phyloP scores from a whole-genome alignment of 345 rosid genomes.

The Theobroma cacao region DNA sequence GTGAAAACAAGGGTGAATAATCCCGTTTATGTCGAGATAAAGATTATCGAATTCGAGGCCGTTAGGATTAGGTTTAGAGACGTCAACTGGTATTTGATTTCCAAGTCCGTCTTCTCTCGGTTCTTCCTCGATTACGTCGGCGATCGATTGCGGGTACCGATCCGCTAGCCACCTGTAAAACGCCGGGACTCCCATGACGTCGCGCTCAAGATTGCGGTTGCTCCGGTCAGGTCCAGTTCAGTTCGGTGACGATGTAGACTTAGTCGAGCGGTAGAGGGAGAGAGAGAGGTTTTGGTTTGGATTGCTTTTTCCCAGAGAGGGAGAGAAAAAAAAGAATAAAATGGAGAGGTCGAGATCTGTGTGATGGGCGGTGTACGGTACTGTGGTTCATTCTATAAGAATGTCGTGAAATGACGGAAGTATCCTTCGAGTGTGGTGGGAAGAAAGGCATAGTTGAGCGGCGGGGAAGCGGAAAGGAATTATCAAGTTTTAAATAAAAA shows the following conservation, averaged over 20 bases:
- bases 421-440: background rate
- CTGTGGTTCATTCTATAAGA: background rate
- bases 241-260: background rate
- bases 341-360: constrained; percentile 13
- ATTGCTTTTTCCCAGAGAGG: background rate
- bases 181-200: constrained; percentile 93
- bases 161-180: constrained; percentile 96
- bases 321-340: background rate
- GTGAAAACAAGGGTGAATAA: constrained; percentile 95
- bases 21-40: constrained; percentile 94
- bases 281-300: background rate
- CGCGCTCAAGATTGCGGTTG: background rate
- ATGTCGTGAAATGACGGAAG: background rate
- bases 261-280: background rate
- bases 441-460: background rate
- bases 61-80: constrained; percentile 85
- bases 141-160: constrained; percentile 79
- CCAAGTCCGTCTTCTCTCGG: constrained; percentile 43
- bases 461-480: background rate
- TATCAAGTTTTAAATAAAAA: background rate
- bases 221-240: background rate
- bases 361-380: background rate
- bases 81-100: constrained; percentile 43
- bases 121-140: constrained; percentile 82
- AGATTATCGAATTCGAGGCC: constrained; percentile 86